Base-by-base conservation (phyloP, 345 rosid genomes). In the Lumnitzera racemosa region DNA sequence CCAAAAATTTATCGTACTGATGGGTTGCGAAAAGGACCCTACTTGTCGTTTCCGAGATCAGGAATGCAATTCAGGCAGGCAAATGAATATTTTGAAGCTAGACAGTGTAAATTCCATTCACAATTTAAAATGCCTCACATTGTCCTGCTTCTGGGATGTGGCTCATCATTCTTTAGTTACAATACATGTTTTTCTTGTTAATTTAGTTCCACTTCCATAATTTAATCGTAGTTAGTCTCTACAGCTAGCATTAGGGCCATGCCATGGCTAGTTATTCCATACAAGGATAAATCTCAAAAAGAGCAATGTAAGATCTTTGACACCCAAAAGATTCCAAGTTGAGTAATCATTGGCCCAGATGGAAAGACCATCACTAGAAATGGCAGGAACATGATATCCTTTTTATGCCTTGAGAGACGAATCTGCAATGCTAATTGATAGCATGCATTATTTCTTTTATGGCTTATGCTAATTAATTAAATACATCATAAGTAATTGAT, bases 221-320 rank as follows among this genome's bases (percentile, higher is more conserved):
- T 2, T 27, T 27, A 36, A 36, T 36, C 10, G 20, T 36, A 5
- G 7, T 5, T 9, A 20, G 43, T 20, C 20, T 89, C 82, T 23
- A 76, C 70, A 24, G 53, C 62, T 46, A 76, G 75, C 74, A 66
- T 74, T 55, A 70, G 81, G 51, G 71, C 53, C 63, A 86, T 84
- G 94, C 94, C 91, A 2, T 86, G 94, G 96, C 81, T 87, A 17
- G 86, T 88, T 25, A 61, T 89, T 56, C 95, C 96, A 12, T 84
- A 78, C 13, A 89, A 82, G 51, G 96, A 84, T 63, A 75, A 74
- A 64, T 73, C 77, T 2, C 73, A 87, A 27, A 82, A 76, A 61
- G 91, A 82, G 62, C 82, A 86, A 7, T 76, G 89, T 59, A 77
- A 95, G 66, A 78, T 86, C 69, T 86, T 81, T 76, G 63, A 75